Conservation (phyloP, 495 filamentous ascomycete genomes). For the Chaetomidium leptoderma region DNA sequence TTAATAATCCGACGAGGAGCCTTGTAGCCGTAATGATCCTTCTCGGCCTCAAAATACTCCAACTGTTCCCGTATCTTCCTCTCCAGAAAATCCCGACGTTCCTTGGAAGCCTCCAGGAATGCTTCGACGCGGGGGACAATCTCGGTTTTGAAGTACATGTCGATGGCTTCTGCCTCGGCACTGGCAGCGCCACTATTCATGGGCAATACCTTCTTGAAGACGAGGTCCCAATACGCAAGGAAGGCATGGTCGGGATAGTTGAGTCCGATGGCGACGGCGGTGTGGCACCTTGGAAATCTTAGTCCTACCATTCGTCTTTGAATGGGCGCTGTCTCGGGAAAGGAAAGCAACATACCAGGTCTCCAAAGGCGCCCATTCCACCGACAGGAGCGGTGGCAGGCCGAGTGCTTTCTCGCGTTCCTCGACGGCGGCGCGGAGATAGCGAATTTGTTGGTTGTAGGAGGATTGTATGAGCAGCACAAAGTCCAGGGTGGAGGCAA, state of each 20-base stretch:
- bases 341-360: background rate
- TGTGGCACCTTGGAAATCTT: background rate
- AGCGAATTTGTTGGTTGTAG: background rate
- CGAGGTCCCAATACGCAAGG: background rate
- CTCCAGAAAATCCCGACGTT: background rate
- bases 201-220: background rate
- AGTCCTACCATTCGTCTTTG: background rate
- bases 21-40: slow-evolving; percentile 8
- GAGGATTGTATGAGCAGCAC: background rate
- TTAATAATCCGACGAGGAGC: background rate
- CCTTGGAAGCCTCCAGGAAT: slow-evolving; percentile 6
- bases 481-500: background rate
- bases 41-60: slow-evolving; percentile 2
- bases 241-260: background rate
- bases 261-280: background rate
- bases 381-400: background rate
- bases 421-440: background rate
- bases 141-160: background rate
- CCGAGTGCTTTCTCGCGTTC: slow-evolving; percentile 1
- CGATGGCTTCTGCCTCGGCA: background rate
- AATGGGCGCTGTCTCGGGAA: no score
- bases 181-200: background rate
- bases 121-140: slow-evolving; percentile 1
- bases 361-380: slow-evolving; percentile 1
- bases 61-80: slow-evolving; percentile 8